phyloP scores from a whole-genome alignment of 2,329 filamentous ascomycete genomes.

The Penicillium psychrosexuale region DNA sequence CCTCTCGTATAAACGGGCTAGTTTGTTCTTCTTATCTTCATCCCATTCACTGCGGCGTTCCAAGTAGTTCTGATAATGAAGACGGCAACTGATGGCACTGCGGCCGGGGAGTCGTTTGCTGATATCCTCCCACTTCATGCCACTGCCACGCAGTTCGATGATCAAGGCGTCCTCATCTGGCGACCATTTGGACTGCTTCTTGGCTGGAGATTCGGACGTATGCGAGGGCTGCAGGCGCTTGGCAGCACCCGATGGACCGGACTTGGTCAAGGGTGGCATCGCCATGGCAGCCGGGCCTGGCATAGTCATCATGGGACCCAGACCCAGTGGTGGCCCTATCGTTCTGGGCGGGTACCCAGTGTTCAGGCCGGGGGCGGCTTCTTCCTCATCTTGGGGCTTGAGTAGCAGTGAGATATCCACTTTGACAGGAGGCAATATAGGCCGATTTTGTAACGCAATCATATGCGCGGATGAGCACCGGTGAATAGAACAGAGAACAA shows the following conservation, averaged over 20 bases:
- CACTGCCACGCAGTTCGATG: slow-evolving; percentile 81
- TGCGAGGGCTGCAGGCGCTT: slow-evolving; percentile 48
- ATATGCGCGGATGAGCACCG: slow-evolving; percentile 35
- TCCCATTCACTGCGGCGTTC: slow-evolving; percentile 93
- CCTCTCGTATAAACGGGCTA: slow-evolving; percentile 93
- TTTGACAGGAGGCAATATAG: slow-evolving; percentile 56
- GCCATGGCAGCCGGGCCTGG: slow-evolving; percentile 22
- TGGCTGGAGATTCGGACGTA: slow-evolving; percentile 65
- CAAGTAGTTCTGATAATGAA: slow-evolving; percentile 97
- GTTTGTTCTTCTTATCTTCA: slow-evolving; percentile 95
- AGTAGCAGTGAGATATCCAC: slow-evolving; percentile 94
- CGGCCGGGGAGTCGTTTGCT: slow-evolving; percentile 85
- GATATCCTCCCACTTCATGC: slow-evolving; percentile 99
- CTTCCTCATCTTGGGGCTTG: slow-evolving; percentile 56
- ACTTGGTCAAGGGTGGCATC: slow-evolving; percentile 30
- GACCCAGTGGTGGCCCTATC: slow-evolving; percentile 21
- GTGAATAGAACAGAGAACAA: not conserved
- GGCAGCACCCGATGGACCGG: slow-evolving; percentile 29
- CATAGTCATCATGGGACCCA: slow-evolving; percentile 25
- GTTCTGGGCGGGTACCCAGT: slow-evolving; percentile 35
- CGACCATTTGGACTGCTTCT: slow-evolving; percentile 97
- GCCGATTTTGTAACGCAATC: slow-evolving; percentile 43
- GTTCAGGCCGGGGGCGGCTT: slow-evolving; percentile 28
- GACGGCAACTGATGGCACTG: slow-evolving; percentile 87
- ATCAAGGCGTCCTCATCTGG: slow-evolving; percentile 89